Conservation (phyloP, 164 flowering plant species). For the Piper longum region DNA sequence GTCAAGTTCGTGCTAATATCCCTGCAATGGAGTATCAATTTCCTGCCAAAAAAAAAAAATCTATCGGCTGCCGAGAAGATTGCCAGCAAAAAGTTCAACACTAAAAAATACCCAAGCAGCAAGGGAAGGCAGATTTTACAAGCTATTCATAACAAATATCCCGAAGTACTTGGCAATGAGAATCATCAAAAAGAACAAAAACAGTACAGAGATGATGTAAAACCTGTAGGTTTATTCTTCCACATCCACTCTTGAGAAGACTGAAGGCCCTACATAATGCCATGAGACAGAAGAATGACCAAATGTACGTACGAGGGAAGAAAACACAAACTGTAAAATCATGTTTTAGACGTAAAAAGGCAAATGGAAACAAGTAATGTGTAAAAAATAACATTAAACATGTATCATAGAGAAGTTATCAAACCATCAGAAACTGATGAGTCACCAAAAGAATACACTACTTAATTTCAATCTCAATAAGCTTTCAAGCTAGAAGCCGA, state of each 20-base stretch:
- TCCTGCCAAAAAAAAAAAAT: background rate
- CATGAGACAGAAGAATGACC: background rate
- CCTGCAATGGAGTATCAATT: background rate
- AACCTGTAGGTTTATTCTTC: constrained; percentile 68
- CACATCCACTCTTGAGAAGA: constrained; percentile 70
- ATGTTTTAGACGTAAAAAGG: too few species aligned
- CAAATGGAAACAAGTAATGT: too few species aligned
- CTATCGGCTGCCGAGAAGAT: background rate
- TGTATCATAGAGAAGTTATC: too few species aligned
- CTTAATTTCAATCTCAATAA: too few species aligned
- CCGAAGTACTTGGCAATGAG: background rate
- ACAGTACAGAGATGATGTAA: background rate
- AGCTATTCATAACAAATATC: background rate
- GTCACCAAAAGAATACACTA: too few species aligned
- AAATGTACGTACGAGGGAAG: background rate
- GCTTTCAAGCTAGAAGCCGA: too few species aligned
- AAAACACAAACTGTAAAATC: too few species aligned
- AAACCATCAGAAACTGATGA: too few species aligned
- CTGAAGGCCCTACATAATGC: constrained; percentile 32
- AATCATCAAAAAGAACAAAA: background rate
- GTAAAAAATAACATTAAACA: too few species aligned
- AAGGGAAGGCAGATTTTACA: background rate
- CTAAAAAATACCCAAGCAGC: background rate
- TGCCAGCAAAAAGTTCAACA: background rate
- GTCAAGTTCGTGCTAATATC: background rate